Conservation (phyloP, 495 filamentous ascomycete genomes). For the Trypethelium eluteriae region DNA sequence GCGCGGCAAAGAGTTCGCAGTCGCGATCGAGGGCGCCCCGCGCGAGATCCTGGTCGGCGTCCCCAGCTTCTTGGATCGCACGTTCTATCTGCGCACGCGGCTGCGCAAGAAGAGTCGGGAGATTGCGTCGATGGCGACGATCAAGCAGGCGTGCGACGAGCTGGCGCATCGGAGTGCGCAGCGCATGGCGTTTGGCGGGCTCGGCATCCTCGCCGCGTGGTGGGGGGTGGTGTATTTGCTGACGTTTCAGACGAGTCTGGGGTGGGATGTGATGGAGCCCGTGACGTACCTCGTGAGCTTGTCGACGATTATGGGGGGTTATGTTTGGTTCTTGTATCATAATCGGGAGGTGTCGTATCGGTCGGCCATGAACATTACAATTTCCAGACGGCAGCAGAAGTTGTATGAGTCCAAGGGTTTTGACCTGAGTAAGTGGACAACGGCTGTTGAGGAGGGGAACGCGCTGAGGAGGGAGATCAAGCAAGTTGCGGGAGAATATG, state of each 20-base stretch:
- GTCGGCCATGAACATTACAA: conserved; percentile 75
- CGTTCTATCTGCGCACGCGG: conserved; percentile 71
- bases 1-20: conserved; percentile 70
- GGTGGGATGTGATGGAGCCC: conserved; percentile 87
- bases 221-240: conserved; percentile 72
- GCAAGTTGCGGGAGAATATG: conserved; percentile 75
- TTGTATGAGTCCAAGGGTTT: conserved; percentile 70
- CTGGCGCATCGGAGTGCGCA: conserved; percentile 69
- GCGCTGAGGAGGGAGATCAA: conserved; percentile 71
- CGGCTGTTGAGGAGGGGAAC: conserved; percentile 74
- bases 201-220: conserved; percentile 62
- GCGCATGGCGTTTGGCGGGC: conserved; percentile 70
- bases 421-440: conserved; percentile 68
- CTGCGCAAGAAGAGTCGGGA: conserved; percentile 62
- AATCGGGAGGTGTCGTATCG: conserved; percentile 83
- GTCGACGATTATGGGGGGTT: conserved; percentile 76
- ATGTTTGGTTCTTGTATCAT: conserved; percentile 89
- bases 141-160: conserved; percentile 77
- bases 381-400: conserved; percentile 65
- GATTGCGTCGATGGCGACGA: conserved; percentile 56
- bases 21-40: conserved; percentile 68
- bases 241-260: conserved; percentile 38
- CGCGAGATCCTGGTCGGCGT: conserved; percentile 69
- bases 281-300: conserved; percentile 82
- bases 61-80: conserved; percentile 81